Percentiles rank a stretch among this genome's conserved stretches.
Conservation (phyloP, 2,329 filamentous ascomycete genomes). For the Septoria petroselini region DNA sequence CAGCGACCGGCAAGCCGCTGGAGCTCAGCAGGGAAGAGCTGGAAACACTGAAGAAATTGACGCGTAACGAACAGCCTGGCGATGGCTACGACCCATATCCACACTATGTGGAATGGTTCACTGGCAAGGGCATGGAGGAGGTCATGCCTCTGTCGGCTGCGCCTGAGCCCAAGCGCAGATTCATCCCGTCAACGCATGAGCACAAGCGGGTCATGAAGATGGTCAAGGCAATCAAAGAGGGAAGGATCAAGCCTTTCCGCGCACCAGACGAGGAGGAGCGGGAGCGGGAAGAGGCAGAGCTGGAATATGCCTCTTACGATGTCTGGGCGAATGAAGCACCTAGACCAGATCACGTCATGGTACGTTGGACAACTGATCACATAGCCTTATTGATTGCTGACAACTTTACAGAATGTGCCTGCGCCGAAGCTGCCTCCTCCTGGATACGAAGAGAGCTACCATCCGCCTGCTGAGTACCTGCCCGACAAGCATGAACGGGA, state of each 20-base stretch:
- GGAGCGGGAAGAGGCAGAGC: conserved; percentile 61
- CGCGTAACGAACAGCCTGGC: conserved; percentile 81
- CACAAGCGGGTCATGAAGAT: conserved; percentile 96
- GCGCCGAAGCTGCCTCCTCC: conserved; percentile 91
- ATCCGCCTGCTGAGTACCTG: conserved; percentile 90
- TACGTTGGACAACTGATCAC: not conserved
- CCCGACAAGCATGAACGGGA: conserved; percentile 80
- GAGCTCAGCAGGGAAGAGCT: conserved; percentile 84
- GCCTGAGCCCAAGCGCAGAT: conserved; percentile 92
- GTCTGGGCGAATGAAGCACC: conserved; percentile 92
- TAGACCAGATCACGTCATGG: conserved; percentile 78
- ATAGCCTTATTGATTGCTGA: not conserved
- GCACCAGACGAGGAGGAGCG: conserved; percentile 62
- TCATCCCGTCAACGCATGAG: conserved; percentile 95
- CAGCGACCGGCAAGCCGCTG: conserved; percentile 86
- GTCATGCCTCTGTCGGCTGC: conserved; percentile 93
- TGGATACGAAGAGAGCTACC: conserved; percentile 93
- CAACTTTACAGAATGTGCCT: conserved; percentile 61
- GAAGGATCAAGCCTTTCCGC: conserved; percentile 87
- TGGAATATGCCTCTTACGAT: conserved; percentile 74
- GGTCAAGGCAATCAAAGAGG: conserved; percentile 90
- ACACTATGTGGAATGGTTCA: conserved; percentile 91
- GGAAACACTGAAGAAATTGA: conserved; percentile 81
- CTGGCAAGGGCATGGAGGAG: conserved; percentile 74
- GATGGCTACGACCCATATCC: conserved; percentile 93